Base-by-base conservation (phyloP, 2,329 filamentous ascomycete species). In the Lojkania enalia region DNA sequence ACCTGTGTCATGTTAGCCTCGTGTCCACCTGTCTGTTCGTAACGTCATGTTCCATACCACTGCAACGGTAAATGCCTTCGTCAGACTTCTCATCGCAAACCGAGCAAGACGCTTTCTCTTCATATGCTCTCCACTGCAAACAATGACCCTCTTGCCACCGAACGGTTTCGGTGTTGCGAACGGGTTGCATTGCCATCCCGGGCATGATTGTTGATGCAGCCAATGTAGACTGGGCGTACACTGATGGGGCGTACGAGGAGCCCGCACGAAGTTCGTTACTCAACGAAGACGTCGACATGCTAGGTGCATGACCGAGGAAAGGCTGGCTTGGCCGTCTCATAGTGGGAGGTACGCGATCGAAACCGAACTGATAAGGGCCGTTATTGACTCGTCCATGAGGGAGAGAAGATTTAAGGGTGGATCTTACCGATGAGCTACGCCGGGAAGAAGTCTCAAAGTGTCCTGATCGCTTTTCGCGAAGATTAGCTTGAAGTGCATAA, bases 401-500 rank as follows among this genome's bases (percentile, higher is more conserved):
- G 9, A 33, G 15, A 7, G 9, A 16, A 16, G 9, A 33, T 9
- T 11, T 7, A 5, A 5, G 9, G 21, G 33, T 11, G 5, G 44
- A 35, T 58, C 63, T 59, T 67, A 76, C 74, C 52, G 91, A 95
- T n/a, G 91, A 95, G 73, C 91, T 96, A 54, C 92, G 83, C 48
- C 91, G 83, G n/a, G 87, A 87, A 54, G 77, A 71, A 44, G 86
- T 83, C 60, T 94, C 88, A 57, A 97, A 96, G 66, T 96, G 90
- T 1, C 88, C 91, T 2, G 94, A 97, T 39, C 92, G 83, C 75
- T 97, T 99, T 72, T 97, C 94, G 21, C 90, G 84, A 45, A 99
- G 76, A 3, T 89, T 95, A 14, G 88, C 84, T 51, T 91, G 86
- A 44, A 96, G 76, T 25, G 89, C 88, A 69, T 94, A 95, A 1